Conservation (phyloP, 208 protist species). For the Leishmania amazonensis region DNA sequence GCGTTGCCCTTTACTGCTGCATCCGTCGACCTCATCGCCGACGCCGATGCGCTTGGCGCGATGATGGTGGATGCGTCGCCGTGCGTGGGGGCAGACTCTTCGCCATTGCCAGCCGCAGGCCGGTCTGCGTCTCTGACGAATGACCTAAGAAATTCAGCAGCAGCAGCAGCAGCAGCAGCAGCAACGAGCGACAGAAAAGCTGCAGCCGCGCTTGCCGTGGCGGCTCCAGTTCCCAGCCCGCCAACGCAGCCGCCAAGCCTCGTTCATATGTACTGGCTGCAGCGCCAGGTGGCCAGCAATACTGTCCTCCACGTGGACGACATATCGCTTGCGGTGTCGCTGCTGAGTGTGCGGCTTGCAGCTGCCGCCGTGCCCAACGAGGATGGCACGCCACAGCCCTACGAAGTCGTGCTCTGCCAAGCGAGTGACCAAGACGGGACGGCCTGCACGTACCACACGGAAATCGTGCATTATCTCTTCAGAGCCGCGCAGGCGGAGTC, state of each 20-base stretch:
- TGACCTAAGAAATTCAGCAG: neutral
- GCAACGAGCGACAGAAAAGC: too few relatives aligned
- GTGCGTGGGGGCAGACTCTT: neutral
- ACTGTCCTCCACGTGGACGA: constrained; percentile 56
- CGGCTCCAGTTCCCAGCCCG: neutral
- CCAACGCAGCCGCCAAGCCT: constrained; percentile 37
- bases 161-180: too few relatives aligned
- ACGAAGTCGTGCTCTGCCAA: constrained; percentile 19
- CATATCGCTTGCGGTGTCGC: constrained; percentile 39
- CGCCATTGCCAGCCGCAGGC: neutral
- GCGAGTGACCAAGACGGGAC: constrained; percentile 1
- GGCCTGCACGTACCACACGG: constrained; percentile 25
- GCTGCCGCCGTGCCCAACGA: neutral
- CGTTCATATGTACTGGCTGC: constrained; percentile 77
- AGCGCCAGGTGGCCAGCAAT: constrained; percentile 71
- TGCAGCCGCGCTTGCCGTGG: neutral
- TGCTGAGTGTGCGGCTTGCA: constrained; percentile 40
- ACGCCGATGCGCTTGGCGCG: constrained; percentile 3
- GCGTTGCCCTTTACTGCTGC: neutral
- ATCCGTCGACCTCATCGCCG: neutral
- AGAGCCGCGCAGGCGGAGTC: constrained; percentile 6
- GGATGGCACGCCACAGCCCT: neutral
- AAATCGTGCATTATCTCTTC: constrained; percentile 37
- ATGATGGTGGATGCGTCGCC: constrained; percentile 12
- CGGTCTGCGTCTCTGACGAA: neutral